Base-by-base conservation (phyloP, 306 rosid species). In the Crotalaria pallida region DNA sequence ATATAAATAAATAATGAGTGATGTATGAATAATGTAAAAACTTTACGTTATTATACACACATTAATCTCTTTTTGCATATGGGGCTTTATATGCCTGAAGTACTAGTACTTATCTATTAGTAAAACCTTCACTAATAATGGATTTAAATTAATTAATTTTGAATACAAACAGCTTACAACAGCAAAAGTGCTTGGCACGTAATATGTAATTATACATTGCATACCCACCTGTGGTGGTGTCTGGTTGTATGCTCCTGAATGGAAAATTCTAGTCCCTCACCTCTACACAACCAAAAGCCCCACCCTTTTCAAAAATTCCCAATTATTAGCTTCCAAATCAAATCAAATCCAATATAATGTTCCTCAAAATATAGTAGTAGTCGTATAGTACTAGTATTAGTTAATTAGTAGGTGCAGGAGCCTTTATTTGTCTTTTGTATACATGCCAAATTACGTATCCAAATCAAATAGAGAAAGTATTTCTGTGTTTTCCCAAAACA, bases 111-210 rank as follows among this genome's bases (percentile, higher is more conserved):
- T n/a, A n/a, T n/a, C n/a, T n/a, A n/a, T n/a, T n/a, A n/a, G n/a
- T n/a, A n/a, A n/a, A n/a, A n/a, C n/a, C n/a, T n/a, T n/a, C n/a
- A n/a, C n/a, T n/a, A n/a, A n/a, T n/a, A n/a, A n/a, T n/a, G n/a
- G n/a, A n/a, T n/a, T n/a, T n/a, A n/a, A n/a, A n/a, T n/a, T n/a
- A n/a, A n/a, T 52, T 15, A 1, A 72, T 49, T 27, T 41, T 7
- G 22, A 47, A 47, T 16, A 15, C 65, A 4, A 26, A 58, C 68
- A 75, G 68, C 52, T 59, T 7, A 21, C 29, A 38, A 47, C 80
- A 48, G 55, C 74, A 58, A 48, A 48, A 31, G 10, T 58, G 33
- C 40, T 17, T 66, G 44, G 67, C 69, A 76, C 55, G 34, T 22
- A 75, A 55, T 52, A 76, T 47, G 34, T 22, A 75, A 55, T 52